Evolutionary conservation across 176 grass and related monocot genomes (phyloP), one percentile per base, ranked within the genome.

Genomic region (Bonia amplexicaulis): DNA sequence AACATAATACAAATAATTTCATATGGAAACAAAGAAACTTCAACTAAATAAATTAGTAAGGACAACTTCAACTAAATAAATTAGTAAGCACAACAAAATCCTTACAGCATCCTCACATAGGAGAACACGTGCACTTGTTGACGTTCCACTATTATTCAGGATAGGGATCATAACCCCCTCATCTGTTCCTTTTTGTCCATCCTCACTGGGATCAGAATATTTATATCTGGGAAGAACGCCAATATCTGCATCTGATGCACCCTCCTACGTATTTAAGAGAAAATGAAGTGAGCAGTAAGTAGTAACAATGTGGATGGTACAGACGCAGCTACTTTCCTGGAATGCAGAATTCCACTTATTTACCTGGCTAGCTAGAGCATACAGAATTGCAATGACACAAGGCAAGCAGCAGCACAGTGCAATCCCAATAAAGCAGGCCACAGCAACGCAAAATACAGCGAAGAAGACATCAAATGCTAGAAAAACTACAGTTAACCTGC

Each of bases 331-430:
- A 14, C 35, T 78, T 78, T 69, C 63, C 19, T 72, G 17, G 22
- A 85, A 53, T 33, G 48, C 7, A 35, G 7, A 79, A 73, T 80
- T 3, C 40, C 27, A 41, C 47, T 27, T 2, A 76, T 80, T 91
- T 89, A 96, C 97, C 91, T 99, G 97, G 26, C 92, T 92, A 69
- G 89, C 92, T 22, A 99, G 80, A 59, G 90, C 87, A 90, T 95
- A 99, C 26, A 99, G 91, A 73, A 99, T 95, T 79, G 93, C 92
- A 23, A 99, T 92, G 12, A 99, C 90, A 46, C 93, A 99, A 77
- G 97, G 97, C 69, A 99, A 89, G 87, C 97, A 99, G 74, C 97
- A 99, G 79, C 93, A 99, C 35, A 99, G 92, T 22, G 97, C 97
- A 85, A 99, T 91, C 9, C 93, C 93, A 86, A 99, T 99, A 57